Evolutionary conservation across 2,329 filamentous ascomycete species (phyloP).

Genomic region (Colletotrichum acutatum): DNA sequence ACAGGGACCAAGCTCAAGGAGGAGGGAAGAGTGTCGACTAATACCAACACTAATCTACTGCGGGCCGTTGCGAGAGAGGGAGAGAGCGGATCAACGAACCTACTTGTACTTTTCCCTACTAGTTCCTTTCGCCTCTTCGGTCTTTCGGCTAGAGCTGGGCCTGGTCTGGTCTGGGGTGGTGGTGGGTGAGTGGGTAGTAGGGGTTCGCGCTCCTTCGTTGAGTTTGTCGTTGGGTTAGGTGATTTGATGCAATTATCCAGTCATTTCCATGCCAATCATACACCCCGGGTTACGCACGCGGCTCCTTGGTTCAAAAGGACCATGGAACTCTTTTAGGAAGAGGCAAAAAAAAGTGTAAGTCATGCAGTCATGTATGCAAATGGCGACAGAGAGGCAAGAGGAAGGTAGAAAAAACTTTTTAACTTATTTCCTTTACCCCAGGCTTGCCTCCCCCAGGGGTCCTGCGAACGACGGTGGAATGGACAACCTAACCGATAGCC

Average conservation of each 20-base stretch:
- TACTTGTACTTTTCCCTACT: constrained; percentile 21
- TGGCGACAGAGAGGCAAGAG: neutral
- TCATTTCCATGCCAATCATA: constrained; percentile 21
- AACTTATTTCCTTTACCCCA: neutral
- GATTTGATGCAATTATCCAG: constrained; percentile 26
- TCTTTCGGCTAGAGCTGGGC: neutral
- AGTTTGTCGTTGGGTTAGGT: constrained; percentile 23
- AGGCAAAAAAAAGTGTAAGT: neutral
- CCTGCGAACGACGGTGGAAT: neutral
- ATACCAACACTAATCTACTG: neutral
- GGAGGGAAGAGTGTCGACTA: neutral
- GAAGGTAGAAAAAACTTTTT: constrained; percentile 11
- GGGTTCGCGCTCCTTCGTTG: neutral
- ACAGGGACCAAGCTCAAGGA: neutral
- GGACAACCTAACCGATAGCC: neutral
- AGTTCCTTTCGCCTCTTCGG: neutral
- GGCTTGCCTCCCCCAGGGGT: neutral
- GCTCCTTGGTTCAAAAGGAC: neutral
- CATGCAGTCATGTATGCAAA: neutral
- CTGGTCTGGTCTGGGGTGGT: neutral
- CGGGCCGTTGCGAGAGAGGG: neutral
- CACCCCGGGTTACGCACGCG: neutral
- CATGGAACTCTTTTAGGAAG: neutral
- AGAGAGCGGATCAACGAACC: constrained; percentile 1
- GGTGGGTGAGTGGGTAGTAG: neutral